Conservation (phyloP, 768 basidiomycete genomes). For the Scleroderma bovista region DNA sequence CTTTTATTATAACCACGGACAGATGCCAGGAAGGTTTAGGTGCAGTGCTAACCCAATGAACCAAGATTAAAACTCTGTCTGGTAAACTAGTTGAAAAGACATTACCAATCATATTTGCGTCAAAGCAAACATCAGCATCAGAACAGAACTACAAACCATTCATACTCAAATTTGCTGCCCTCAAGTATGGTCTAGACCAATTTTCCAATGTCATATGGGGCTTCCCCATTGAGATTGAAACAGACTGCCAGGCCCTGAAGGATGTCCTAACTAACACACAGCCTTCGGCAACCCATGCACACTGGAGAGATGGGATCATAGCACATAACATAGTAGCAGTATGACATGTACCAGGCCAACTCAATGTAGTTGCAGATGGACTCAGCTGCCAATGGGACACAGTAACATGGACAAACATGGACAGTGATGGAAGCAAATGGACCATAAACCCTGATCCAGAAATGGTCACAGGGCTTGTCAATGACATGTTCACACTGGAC, state of each 20-base stretch:
- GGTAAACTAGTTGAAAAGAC: background rate
- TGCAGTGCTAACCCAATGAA: constrained; percentile 11
- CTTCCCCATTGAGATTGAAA: constrained; percentile 25
- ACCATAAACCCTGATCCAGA: too few species aligned
- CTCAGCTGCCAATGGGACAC: too few species aligned
- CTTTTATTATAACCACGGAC: constrained; percentile 16
- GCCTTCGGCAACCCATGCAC: constrained; percentile 9
- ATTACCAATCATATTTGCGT: constrained; percentile 17
- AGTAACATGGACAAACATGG: too few species aligned
- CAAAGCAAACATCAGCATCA: constrained; percentile 26
- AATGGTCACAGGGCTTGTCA: too few species aligned
- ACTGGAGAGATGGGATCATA: too few species aligned
- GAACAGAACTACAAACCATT: constrained; percentile 32
- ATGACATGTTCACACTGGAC: too few species aligned
- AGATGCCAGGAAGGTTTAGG: constrained; percentile 18
- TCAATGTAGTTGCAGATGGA: too few species aligned
- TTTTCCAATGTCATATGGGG: constrained; percentile 26
- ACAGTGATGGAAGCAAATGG: too few species aligned
- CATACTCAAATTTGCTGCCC: constrained; percentile 31
- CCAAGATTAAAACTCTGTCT: background rate
- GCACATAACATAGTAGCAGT: too few species aligned
- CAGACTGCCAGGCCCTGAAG: constrained; percentile 20
- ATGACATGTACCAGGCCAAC: too few species aligned
- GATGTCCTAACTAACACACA: constrained; percentile 17
- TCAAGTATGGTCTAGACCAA: constrained; percentile 31